phyloP scores from a whole-genome alignment of 805 yeast genomes.

The Saccharomyces jurei region DNA sequence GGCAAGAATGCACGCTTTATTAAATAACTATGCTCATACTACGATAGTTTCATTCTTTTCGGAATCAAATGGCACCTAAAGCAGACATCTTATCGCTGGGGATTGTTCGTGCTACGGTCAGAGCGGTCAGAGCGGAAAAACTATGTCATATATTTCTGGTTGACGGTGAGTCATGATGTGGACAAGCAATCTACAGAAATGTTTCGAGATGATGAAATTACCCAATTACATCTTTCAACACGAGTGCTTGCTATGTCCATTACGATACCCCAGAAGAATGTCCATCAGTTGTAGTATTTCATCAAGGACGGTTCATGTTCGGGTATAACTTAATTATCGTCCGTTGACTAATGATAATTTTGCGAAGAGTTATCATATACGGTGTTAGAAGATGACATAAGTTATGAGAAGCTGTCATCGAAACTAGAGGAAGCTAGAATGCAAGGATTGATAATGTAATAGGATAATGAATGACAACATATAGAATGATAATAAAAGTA shows the following conservation, averaged over 20 bases:
- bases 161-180: background rate
- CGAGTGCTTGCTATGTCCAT: background rate
- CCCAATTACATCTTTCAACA: background rate
- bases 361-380: no score
- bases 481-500: no score
- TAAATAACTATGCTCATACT: background rate
- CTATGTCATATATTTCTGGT: background rate
- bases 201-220: background rate
- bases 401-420: no score
- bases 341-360: no score
- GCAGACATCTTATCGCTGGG: background rate
- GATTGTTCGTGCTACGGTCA: background rate
- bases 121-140: background rate
- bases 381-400: no score
- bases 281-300: background rate
- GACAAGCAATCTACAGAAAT: background rate
- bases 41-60: background rate
- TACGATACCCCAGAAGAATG: background rate
- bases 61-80: background rate
- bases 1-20: background rate
- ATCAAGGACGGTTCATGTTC: background rate
- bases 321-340: no score
- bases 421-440: no score
- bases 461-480: no score
- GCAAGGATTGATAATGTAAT: no score